phyloP scores from a whole-genome alignment of 441 rosid genomes.

The Pelargonium australe region DNA sequence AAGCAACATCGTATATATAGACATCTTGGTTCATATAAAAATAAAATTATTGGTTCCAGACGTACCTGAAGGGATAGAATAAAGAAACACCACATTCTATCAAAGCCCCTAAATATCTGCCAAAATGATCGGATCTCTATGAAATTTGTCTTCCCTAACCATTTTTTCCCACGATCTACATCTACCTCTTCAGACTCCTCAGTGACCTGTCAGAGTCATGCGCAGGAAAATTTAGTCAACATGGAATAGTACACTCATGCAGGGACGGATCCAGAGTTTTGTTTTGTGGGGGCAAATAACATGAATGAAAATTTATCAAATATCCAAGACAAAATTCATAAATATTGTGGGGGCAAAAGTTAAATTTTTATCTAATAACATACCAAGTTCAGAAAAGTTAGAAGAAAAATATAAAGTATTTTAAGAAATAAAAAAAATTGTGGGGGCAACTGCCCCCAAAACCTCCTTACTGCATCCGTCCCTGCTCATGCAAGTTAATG shows the following conservation, averaged over 20 bases:
- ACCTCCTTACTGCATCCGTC: too few relatives aligned
- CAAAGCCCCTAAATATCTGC: slow-evolving; percentile 98
- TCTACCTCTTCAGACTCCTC: slow-evolving; percentile 28
- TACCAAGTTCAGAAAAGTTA: too few relatives aligned
- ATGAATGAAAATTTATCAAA: too few relatives aligned
- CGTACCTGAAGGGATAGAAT: slow-evolving; percentile 87
- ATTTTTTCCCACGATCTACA: slow-evolving; percentile 37
- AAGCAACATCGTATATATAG: slow-evolving; percentile 5
- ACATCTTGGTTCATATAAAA: slow-evolving; percentile 12
- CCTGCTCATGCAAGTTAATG: background rate
- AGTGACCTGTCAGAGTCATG: slow-evolving; percentile 32
- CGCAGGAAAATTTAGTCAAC: slow-evolving; percentile 9
- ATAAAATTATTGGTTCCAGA: slow-evolving; percentile 7
- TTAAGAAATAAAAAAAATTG: too few relatives aligned
- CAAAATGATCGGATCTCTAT: slow-evolving; percentile 93
- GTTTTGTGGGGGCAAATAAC: too few relatives aligned
- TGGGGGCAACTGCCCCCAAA: too few relatives aligned
- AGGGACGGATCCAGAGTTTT: too few relatives aligned
- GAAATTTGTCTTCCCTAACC: slow-evolving; percentile 94
- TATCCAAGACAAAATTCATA: too few relatives aligned
- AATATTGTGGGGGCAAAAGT: too few relatives aligned
- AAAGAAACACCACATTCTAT: slow-evolving; percentile 95
- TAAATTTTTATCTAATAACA: too few relatives aligned
- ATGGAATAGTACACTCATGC: slow-evolving; percentile 2
- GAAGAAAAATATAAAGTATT: too few relatives aligned